Conservation (phyloP, 2,329 filamentous ascomycete genomes). For the Penicillium sp. region DNA sequence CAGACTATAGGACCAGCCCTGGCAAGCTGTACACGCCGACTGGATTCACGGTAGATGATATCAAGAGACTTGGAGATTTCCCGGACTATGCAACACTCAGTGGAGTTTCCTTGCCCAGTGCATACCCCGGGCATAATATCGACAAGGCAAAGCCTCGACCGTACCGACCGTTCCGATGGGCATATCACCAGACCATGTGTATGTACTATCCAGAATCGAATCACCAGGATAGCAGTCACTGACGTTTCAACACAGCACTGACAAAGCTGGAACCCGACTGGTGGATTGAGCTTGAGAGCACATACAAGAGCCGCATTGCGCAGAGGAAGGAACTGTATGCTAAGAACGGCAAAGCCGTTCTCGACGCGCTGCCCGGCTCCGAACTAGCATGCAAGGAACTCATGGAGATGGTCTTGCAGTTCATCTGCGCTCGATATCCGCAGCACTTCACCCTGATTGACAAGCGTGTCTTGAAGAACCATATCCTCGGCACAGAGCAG, state of each 20-base stretch:
- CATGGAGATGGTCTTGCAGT: constrained; percentile 81
- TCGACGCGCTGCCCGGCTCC: constrained; percentile 66
- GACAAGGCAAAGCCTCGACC: constrained; percentile 64
- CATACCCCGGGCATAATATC: constrained; percentile 63
- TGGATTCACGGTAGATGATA: constrained; percentile 65
- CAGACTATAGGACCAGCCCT: constrained; percentile 36
- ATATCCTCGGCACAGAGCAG: constrained; percentile 59
- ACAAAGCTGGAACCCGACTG: constrained; percentile 74
- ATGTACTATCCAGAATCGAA: constrained; percentile 35
- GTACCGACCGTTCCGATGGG: constrained; percentile 76
- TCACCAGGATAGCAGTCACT: neutral
- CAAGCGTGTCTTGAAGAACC: constrained; percentile 60
- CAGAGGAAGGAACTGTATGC: constrained; percentile 63
- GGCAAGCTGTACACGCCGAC: constrained; percentile 55
- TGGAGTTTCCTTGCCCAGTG: constrained; percentile 64
- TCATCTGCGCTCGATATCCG: constrained; percentile 72
- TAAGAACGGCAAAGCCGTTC: constrained; percentile 58
- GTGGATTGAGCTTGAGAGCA: constrained; percentile 82
- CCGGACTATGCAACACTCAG: constrained; percentile 72
- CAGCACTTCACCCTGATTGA: constrained; percentile 61
- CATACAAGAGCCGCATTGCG: constrained; percentile 61
- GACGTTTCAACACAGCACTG: constrained; percentile 51
- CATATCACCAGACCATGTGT: constrained; percentile 91
- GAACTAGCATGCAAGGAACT: constrained; percentile 77
- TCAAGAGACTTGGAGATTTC: constrained; percentile 67